phyloP scores from a whole-genome alignment of 306 rosid genomes.

The Vicia villosa region DNA sequence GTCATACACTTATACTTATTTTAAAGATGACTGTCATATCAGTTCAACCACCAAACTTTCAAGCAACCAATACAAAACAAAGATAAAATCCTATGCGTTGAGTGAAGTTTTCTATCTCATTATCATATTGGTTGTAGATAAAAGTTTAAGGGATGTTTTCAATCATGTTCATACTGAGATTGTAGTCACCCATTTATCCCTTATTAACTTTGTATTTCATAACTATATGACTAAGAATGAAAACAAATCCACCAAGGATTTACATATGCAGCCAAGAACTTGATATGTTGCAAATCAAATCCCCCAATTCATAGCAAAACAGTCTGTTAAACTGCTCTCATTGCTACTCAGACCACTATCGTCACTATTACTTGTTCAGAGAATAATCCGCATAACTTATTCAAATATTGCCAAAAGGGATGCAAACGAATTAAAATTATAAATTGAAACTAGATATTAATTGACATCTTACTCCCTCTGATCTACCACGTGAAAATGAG shows the following conservation, averaged over 20 bases:
- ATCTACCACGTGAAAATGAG: conserved; percentile 14
- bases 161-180: conserved; percentile 18
- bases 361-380: neutral
- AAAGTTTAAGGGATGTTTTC: neutral
- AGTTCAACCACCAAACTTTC: neutral
- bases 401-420: neutral
- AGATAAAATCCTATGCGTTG: neutral
- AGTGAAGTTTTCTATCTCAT: neutral
- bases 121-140: conserved; percentile 9
- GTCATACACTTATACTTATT: neutral
- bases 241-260: neutral
- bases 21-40: neutral
- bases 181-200: conserved; percentile 1
- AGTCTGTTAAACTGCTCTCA: neutral
- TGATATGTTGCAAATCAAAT: conserved; percentile 13
- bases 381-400: neutral
- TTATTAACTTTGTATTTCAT: conserved; percentile 16
- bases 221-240: neutral
- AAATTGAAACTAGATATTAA: conserved; percentile 16
- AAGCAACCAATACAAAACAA: conserved; percentile 4
- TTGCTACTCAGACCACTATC: conserved; percentile 17
- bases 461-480: conserved; percentile 24
- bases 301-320: conserved; percentile 25
- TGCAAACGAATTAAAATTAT: conserved; percentile 11
- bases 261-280: neutral